Percentiles rank a stretch among this genome's conserved stretches.
Conservation (phyloP, 805 yeast species). For the Candida tammaniensis region DNA sequence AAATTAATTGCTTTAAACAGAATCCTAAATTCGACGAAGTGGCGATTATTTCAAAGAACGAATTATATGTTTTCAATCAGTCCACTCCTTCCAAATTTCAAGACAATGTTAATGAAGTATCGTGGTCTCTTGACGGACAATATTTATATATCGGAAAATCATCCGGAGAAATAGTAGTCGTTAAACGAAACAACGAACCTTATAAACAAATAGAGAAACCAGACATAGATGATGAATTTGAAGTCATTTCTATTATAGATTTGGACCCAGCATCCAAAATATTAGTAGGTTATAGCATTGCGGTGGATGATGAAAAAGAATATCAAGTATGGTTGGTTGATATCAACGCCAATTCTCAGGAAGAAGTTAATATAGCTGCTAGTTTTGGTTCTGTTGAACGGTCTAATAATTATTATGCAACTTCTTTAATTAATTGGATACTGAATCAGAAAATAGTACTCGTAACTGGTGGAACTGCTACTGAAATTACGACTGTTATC, state of each 20-base stretch:
- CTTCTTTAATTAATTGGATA: slow-evolving; percentile 41
- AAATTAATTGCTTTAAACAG: neutral
- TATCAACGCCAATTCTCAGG: slow-evolving; percentile 26
- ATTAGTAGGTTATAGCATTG: slow-evolving; percentile 7
- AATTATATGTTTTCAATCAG: slow-evolving; percentile 15
- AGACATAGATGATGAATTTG: neutral
- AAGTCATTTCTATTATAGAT: neutral
- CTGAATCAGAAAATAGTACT: slow-evolving; percentile 28
- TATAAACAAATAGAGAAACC: slow-evolving; percentile 1
- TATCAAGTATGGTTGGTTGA: slow-evolving; percentile 16
- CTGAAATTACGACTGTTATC: slow-evolving; percentile 41
- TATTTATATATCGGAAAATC: slow-evolving; percentile 14
- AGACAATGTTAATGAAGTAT: slow-evolving; percentile 6
- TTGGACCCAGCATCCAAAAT: neutral
- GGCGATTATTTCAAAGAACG: slow-evolving; percentile 10
- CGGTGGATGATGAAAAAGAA: slow-evolving; percentile 15
- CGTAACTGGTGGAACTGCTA: slow-evolving; percentile 59
- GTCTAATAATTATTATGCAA: slow-evolving; percentile 43
- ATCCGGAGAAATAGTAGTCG: slow-evolving; percentile 2
- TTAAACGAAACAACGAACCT: slow-evolving; percentile 1
- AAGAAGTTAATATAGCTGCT: slow-evolving; percentile 46
- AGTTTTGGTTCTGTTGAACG: slow-evolving; percentile 53
- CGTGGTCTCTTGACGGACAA: slow-evolving; percentile 17
- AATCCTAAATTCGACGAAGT: slow-evolving; percentile 6
- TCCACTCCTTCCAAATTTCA: slow-evolving; percentile 1